Conservation (phyloP, 345 rosid genomes). For the Brassica napus region Da-Ae NC_063452.1:44759001-44759500, state of each 20-base stretch:
- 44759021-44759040: constrained; percentile 12
- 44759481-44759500: not conserved
- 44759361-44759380: constrained; percentile 86
- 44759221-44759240: constrained; percentile 77
- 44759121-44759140: constrained; percentile 89
- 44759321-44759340: constrained; percentile 96
- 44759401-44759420: constrained; percentile 98
- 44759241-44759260: constrained; percentile 75
- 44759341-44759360: constrained; percentile 81
- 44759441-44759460: constrained; percentile 3
- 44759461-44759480: not conserved
- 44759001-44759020: constrained; percentile 4
- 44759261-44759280: constrained; percentile 94
- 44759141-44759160: constrained; percentile 74
- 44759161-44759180: constrained; percentile 92
- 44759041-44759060: not conserved
- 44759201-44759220: constrained; percentile 88
- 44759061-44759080: not conserved
- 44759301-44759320: constrained; percentile 90
- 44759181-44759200: constrained; percentile 82
- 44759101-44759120: constrained; percentile 72
- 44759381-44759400: constrained; percentile 77
- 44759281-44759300: constrained; percentile 94
- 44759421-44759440: constrained; percentile 93
- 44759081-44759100: not conserved